Conservation (phyloP, 306 rosid species). For the Inga laurina region DNA sequence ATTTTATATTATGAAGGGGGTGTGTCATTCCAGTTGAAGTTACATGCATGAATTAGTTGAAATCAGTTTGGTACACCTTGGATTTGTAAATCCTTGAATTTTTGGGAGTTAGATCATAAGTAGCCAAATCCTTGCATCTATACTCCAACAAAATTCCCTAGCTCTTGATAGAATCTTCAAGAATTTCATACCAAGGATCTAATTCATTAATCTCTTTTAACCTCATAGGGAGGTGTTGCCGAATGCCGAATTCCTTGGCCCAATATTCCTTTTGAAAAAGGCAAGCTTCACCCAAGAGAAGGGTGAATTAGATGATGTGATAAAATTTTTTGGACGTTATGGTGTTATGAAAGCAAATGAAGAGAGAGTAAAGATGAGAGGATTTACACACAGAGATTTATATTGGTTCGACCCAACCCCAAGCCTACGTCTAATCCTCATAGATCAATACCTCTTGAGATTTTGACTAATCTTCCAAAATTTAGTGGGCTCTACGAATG, state of each 20-base stretch:
- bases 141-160: constrained; percentile 44
- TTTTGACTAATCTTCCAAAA: no score
- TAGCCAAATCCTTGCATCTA: constrained; percentile 41
- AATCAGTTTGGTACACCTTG: constrained; percentile 51
- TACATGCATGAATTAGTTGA: constrained; percentile 51
- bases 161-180: background rate
- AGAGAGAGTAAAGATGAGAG: no score
- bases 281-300: no score
- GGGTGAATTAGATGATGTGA: no score
- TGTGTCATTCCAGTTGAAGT: constrained; percentile 33
- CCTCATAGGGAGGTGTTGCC: constrained; percentile 33
- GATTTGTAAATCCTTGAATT: constrained; percentile 35
- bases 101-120: constrained; percentile 33
- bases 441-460: no score
- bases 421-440: no score
- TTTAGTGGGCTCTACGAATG: no score
- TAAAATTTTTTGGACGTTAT: no score
- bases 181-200: background rate
- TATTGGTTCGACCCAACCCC: no score
- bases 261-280: constrained; percentile 31
- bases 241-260: constrained; percentile 13
- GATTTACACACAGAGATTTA: no score
- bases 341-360: no score
- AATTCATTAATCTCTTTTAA: background rate
- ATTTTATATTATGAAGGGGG: background rate